A percentile compares a stretch with the other conserved stretches of the same genome.
Conservation (phyloP, 2,329 filamentous ascomycete genomes). For the Fusarium pseudograminearum region DNA sequence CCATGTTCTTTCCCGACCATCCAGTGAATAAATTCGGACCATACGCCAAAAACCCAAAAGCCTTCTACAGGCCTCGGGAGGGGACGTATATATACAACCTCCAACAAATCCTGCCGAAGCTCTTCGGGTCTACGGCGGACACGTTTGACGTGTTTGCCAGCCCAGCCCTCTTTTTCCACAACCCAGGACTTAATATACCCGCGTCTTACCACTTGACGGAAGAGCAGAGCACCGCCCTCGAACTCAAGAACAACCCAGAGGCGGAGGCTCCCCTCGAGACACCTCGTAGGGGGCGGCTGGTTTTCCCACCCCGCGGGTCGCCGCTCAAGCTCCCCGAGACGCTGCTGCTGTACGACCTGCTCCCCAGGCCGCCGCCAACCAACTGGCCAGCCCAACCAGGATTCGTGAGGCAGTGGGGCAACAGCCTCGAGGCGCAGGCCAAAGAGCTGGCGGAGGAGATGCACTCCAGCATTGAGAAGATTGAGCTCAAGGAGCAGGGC, state of each 20-base stretch:
- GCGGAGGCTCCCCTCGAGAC: conserved; percentile 37
- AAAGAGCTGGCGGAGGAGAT: conserved; percentile 61
- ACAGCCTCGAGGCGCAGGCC: conserved; percentile 62
- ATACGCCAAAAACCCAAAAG: conserved; percentile 29
- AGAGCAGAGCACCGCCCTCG: conserved; percentile 45
- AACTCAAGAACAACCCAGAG: conserved; percentile 44
- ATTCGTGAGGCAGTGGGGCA: conserved; percentile 47
- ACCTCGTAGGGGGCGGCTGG: conserved; percentile 57
- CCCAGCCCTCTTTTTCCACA: conserved; percentile 69
- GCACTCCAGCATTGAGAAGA: conserved; percentile 60
- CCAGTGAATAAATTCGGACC: conserved; percentile 54
- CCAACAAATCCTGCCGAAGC: conserved; percentile 50
- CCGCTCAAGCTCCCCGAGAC: conserved; percentile 63
- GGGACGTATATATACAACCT: conserved; percentile 56
- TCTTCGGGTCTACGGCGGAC: conserved; percentile 63
- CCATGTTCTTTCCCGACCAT: conserved; percentile 68
- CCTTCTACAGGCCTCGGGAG: conserved; percentile 34
- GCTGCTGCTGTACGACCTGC: conserved; percentile 61
- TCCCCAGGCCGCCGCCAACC: conserved; percentile 35
- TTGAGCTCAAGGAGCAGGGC: conserved; percentile 59
- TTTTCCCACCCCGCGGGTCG: conserved; percentile 62
- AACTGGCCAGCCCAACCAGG: conserved; percentile 31
- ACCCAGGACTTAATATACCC: conserved; percentile 61
- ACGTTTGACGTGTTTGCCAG: conserved; percentile 72
- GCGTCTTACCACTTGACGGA: conserved; percentile 57